Base-by-base conservation (phyloP, 768 basidiomycete genomes). In the Mrakia blollopis region DNA sequence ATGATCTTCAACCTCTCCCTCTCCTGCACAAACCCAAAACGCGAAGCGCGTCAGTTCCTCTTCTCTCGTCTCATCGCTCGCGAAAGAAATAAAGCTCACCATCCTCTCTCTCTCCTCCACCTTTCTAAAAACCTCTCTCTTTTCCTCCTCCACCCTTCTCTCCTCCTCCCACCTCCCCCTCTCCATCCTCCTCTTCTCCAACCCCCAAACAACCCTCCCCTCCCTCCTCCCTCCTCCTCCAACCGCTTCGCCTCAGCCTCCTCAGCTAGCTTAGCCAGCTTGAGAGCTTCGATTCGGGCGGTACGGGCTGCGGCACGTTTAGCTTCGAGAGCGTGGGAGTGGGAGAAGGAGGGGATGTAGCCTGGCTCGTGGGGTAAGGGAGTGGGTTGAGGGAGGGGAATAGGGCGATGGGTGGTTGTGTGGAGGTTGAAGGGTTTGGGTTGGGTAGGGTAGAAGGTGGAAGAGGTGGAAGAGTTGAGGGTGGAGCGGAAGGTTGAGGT, bases 151-250 rank as follows among this genome's bases (percentile, higher is more conserved):
- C 6, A 39, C 3, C 65, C 65, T 35, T 21, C 10, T 5, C 37
- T 68, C 65, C 35, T 68, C 65, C 65, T 68, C 65, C 65, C 65
- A 68, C 39, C 18, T 21, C 35, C 39, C 65, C 37, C 65, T 10
- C 39, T 68, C 37, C 39, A 25, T 7, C 57, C n/a, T 68, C 37
- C 65, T 21, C 23, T 23, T 68, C 25, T 25, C 37, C 35, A 39
- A 23, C 13, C 65, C 65, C 35, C 65, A 23, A 39, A 35, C 18
- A 35, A 41, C 39, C 23, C 37, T 13, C 35, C 37, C 63, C 37
- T 68, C 11, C 35, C 16, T 23, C 18, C 16, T 16, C 23, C 65
- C 39, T 67, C 65, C 37, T 41, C 65, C 65, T 68, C 39, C 37
- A 3, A n/a, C 39, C 18, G 0, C 65, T 28, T 57, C 9, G 0